Evolutionary conservation across 768 basidiomycete genomes (phyloP).

Genomic region (Nevesoporus exiguus): DNA sequence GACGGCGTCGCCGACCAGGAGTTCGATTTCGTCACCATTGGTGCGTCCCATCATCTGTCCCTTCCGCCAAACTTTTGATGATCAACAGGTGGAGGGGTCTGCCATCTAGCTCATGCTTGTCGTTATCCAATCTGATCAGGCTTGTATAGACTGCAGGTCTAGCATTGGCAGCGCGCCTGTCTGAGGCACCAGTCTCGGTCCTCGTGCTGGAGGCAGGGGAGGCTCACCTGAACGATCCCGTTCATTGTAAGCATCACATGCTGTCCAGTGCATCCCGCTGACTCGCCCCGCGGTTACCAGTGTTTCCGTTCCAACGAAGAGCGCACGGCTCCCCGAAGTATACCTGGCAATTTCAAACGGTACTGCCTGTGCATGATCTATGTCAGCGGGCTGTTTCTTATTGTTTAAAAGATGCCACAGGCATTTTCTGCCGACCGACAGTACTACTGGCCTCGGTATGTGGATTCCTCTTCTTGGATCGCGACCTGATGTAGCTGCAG

Average conservation of each 20-base stretch:
- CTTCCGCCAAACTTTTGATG: not conserved
- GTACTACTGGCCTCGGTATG: not conserved
- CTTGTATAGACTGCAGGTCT: not conserved
- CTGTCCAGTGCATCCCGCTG: not conserved
- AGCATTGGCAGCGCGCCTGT: not conserved
- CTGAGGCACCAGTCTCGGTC: not conserved
- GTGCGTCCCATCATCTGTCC: not conserved
- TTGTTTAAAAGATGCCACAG: not conserved
- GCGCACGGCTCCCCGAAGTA: not conserved
- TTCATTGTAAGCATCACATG: not conserved
- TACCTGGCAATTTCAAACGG: constrained; percentile 1
- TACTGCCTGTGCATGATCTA: not conserved
- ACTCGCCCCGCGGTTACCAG: not conserved
- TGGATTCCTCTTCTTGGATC: too few relatives aligned
- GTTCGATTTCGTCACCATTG: not conserved
- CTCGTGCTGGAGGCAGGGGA: not conserved
- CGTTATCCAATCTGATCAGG: not conserved
- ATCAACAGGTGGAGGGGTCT: not conserved
- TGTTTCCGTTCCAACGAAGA: not conserved
- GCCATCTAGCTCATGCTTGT: not conserved
- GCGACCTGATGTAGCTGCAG: not conserved
- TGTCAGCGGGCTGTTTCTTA: not conserved
- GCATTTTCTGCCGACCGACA: not conserved
- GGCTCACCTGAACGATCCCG: not conserved
- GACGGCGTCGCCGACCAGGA: not conserved